A percentile compares a stretch with the other conserved stretches of the same genome.
phyloP scores from a whole-genome alignment of 2,329 filamentous ascomycete species.

The Triangularia setosa region DNA sequence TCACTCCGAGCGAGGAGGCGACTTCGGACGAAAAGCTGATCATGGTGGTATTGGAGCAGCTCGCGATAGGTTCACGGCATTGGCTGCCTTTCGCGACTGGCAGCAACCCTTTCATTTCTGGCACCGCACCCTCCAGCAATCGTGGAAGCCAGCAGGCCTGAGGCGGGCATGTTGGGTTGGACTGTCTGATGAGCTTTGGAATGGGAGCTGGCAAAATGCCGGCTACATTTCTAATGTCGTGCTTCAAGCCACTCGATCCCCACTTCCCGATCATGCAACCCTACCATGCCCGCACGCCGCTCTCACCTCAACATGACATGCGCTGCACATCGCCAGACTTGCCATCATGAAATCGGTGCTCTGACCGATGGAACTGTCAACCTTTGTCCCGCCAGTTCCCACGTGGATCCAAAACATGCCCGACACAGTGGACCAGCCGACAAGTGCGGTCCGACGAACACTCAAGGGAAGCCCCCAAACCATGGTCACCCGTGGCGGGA shows the following conservation, averaged over 20 bases:
- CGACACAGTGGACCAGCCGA: slow-evolving; percentile 23
- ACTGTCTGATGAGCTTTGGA: slow-evolving; percentile 26
- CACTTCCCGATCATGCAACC: slow-evolving; percentile 20
- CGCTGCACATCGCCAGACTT: neutral
- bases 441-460: slow-evolving; percentile 1
- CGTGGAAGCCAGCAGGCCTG: slow-evolving; percentile 17
- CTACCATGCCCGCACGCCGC: slow-evolving; percentile 5
- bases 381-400: neutral
- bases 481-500: neutral
- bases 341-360: neutral
- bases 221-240: slow-evolving; percentile 20
- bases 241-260: slow-evolving; percentile 16
- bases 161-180: slow-evolving; percentile 19
- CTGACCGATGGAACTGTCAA: neutral
- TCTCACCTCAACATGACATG: neutral
- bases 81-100: too few relatives aligned
- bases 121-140: slow-evolving; percentile 17
- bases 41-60: slow-evolving; percentile 13
- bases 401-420: slow-evolving; percentile 16
- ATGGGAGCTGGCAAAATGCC: slow-evolving; percentile 24
- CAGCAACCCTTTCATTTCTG: slow-evolving; percentile 24
- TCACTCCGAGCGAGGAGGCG: slow-evolving; percentile 1
- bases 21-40: slow-evolving; percentile 18
- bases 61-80: too few relatives aligned
- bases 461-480: neutral